phyloP scores from a whole-genome alignment of 208 protist species.

The Herpetomonas samuelpessoai region DNA sequence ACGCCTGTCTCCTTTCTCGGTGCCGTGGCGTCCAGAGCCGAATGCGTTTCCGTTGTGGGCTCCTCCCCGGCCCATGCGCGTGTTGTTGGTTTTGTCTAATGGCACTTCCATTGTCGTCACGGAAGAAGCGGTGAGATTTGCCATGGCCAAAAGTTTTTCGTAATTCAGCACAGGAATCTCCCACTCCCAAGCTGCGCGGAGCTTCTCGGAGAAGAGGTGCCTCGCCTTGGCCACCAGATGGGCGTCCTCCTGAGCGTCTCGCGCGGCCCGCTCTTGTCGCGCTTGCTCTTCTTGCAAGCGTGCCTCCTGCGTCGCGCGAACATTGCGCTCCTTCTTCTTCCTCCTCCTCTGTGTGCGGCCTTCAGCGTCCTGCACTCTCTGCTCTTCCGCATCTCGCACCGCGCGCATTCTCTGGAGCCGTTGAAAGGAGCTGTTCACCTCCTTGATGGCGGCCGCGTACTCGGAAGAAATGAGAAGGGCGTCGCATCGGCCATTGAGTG shows the following conservation, averaged over 20 bases:
- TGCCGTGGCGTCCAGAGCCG: no score
- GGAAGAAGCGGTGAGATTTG: not conserved
- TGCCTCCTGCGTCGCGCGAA: not conserved
- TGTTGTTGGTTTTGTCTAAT: no score
- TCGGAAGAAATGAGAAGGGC: constrained; percentile 50
- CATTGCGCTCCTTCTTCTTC: not conserved
- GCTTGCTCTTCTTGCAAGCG: not conserved
- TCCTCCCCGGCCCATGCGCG: no score
- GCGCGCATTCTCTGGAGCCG: not conserved
- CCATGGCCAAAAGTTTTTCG: not conserved
- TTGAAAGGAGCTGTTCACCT: constrained; percentile 12
- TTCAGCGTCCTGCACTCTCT: not conserved
- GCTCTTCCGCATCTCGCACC: not conserved
- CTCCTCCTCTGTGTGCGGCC: not conserved
- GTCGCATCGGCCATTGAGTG: constrained; percentile 38
- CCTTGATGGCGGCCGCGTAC: constrained; percentile 25
- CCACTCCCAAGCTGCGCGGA: not conserved
- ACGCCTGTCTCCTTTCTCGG: no score
- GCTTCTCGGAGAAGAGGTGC: not conserved
- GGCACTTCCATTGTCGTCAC: no score
- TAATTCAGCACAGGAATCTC: not conserved
- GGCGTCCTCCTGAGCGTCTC: not conserved
- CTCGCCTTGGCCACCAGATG: not conserved
- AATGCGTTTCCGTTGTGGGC: no score
- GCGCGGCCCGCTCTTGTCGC: not conserved